Base-by-base conservation (phyloP, 2,329 filamentous ascomycete species). In the Calonectria pseudoreteaudii region DNA sequence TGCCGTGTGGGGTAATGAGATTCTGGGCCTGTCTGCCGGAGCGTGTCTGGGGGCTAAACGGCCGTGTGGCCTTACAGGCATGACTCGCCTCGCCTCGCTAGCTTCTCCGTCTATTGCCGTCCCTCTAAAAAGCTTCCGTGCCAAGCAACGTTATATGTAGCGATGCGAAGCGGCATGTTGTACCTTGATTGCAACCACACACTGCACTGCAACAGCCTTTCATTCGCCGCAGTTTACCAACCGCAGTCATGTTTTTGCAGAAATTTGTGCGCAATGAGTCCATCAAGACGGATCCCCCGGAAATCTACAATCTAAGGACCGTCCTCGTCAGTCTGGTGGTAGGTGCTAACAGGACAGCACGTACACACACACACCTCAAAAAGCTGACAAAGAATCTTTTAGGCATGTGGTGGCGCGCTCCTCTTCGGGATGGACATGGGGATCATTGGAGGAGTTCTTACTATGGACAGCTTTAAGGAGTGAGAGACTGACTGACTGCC, bases 251-350 rank as follows among this genome's bases (percentile, higher is more conserved):
- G 73, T 68, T 75, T 65, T 20, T 75, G 36, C 70, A 65, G 14
- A 75, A 70, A n/a, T 36, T 75, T 56, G 31, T 75, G 36, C 70
- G 67, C 52, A 75, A 75, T 73, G 73, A 75, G 23, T 68, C 73
- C 23, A 70, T 70, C 69, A 72, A 73, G 26, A 68, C 50, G 4
- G 73, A 74, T 4, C 66, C 73, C 18, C 73, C 70, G 14, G 73
- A 74, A 28, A 74, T 73, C 26, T 74, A 74, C 66, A 72, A 72
- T 34, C 50, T 72, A 8, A 65, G 70, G 62, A 72, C 66, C n/a
- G 66, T 74, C 28, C 26, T 72, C 3, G 47, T 73, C 28, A 72
- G 69, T n/a, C 28, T 74, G 44, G 44, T 72, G 26, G 72, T 72
- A 31, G 62, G 72, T 69, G 26, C n/a, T 20, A 9, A 38, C 26